phyloP scores from a whole-genome alignment of 495 filamentous ascomycete species.

The Usnea hakonensis region DNA sequence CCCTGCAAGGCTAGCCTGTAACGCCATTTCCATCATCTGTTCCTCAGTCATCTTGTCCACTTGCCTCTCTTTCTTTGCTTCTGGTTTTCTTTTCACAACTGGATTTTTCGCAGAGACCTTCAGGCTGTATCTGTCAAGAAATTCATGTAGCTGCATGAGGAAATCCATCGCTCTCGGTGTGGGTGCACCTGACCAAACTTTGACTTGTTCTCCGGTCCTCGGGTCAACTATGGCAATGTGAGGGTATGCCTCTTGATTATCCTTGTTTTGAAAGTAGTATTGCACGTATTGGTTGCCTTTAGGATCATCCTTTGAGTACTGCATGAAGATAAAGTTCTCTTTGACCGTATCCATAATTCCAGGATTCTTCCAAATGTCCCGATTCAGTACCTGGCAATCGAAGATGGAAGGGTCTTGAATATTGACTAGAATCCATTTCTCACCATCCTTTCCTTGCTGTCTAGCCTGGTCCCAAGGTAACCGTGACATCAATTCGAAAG shows the following conservation, averaged over 20 bases:
- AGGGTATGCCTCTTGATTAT: slow-evolving; percentile 74
- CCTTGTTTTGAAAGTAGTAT: slow-evolving; percentile 75
- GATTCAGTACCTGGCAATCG: slow-evolving; percentile 84
- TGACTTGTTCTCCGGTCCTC: slow-evolving; percentile 92
- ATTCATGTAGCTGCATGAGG: slow-evolving; percentile 84
- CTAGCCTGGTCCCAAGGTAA: slow-evolving; percentile 72
- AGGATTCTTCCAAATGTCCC: slow-evolving; percentile 88
- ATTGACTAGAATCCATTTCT: slow-evolving; percentile 94
- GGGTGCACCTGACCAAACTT: slow-evolving; percentile 83
- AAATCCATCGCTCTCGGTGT: slow-evolving; percentile 72
- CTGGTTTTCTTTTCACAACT: slow-evolving; percentile 70
- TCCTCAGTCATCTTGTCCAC: slow-evolving; percentile 90
- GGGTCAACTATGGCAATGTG: slow-evolving; percentile 95
- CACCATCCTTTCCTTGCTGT: slow-evolving; percentile 69
- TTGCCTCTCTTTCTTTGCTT: slow-evolving; percentile 58
- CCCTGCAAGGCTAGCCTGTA: slow-evolving; percentile 69
- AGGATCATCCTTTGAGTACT: slow-evolving; percentile 76
- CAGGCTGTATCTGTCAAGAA: slow-evolving; percentile 90
- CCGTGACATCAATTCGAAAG: slow-evolving; percentile 74
- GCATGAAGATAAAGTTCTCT: slow-evolving; percentile 92
- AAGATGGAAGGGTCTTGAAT: slow-evolving; percentile 88
- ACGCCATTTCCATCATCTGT: slow-evolving; percentile 88
- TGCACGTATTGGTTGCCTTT: slow-evolving; percentile 70
- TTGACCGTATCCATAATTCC: slow-evolving; percentile 68
- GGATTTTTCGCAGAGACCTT: slow-evolving; percentile 84